Evolutionary conservation across 176 grass and related monocot species (phyloP).

Genomic region (Poa annua): DNA sequence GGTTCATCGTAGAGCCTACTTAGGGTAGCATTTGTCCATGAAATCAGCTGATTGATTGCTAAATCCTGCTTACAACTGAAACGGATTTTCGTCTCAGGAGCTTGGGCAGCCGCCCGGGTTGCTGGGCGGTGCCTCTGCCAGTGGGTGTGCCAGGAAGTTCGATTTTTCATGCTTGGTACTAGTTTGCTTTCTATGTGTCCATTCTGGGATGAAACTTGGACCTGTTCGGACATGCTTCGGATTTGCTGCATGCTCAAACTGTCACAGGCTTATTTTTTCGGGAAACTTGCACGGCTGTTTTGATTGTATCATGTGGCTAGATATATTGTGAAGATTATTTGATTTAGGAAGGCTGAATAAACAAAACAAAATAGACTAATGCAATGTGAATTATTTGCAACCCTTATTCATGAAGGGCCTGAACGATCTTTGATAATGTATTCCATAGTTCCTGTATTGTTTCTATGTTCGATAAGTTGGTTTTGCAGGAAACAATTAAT

Average conservation of each 20-base stretch:
- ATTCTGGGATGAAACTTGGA: conserved; percentile 13
- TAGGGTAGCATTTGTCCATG: conserved; percentile 22
- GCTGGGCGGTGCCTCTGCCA: not conserved
- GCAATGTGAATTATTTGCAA: not conserved
- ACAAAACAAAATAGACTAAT: not conserved
- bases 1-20: not conserved
- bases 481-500: conserved; percentile 17
- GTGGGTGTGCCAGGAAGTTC: conserved; percentile 2
- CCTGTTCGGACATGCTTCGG: not conserved
- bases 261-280: not conserved
- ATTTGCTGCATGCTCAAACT: not conserved
- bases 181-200: conserved; percentile 7
- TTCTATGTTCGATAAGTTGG: not conserved
- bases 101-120: not conserved
- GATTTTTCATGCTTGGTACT: conserved; percentile 28
- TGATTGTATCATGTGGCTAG: conserved; percentile 19
- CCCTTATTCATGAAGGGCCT: conserved; percentile 24
- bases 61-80: not conserved
- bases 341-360: not conserved
- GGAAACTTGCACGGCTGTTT: not conserved
- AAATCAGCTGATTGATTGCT: not conserved
- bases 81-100: conserved; percentile 20
- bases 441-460: not conserved
- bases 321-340: conserved; percentile 1
- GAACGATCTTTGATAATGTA: not conserved